Base-by-base conservation (phyloP, 768 basidiomycete genomes). In the Trametes cubensis region DNA sequence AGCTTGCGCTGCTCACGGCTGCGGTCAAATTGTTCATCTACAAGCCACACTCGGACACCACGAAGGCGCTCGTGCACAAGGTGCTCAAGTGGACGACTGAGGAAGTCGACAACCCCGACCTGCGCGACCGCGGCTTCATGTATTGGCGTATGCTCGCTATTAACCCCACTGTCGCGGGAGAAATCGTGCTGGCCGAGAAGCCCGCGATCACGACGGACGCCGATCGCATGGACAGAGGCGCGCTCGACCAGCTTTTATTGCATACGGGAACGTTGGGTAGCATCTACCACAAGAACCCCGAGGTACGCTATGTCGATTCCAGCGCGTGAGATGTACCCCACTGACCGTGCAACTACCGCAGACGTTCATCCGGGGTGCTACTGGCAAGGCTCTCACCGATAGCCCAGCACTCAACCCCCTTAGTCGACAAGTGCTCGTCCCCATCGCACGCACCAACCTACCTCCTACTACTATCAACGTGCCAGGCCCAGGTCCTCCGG, bases 161-260 rank as follows among this genome's bases (percentile, higher is more conserved):
- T 69, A 94, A 97, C 71, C 94, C 95, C 2, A 78, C 87, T 8
- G 88, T 89, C 0, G 95, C 97, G 7, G 85, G 88, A 41, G 90
- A 94, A 66, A 90, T 98, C 64, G 95, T 98, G 39, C 81, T 98
- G 20, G 82, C 92, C 17, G 93, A 95, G 67, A 97, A 97, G 70
- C 97, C 97, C 30, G 81, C 94, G 2, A 98, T 99, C 66, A 95
- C 94, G n/a, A 98, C 94, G 2, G 96, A 98, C 73, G 93, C 95
- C 4, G 97, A 99, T 70, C 81, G 94, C 57, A 97, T 99, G 94
- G 96, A 98, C 69, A 86, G 95, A 68, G 94, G 94, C 18, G 90
- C 95, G 51, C 83, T 99, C 44, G 97, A 99, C 76, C 95, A 98
- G 69, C 80, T 99, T 14, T 76, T 99, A 45, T 76, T 99, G 34